Evolutionary conservation across 2,329 filamentous ascomycete genomes (phyloP).

Genomic region (Periglandula ipomoeae): DNA sequence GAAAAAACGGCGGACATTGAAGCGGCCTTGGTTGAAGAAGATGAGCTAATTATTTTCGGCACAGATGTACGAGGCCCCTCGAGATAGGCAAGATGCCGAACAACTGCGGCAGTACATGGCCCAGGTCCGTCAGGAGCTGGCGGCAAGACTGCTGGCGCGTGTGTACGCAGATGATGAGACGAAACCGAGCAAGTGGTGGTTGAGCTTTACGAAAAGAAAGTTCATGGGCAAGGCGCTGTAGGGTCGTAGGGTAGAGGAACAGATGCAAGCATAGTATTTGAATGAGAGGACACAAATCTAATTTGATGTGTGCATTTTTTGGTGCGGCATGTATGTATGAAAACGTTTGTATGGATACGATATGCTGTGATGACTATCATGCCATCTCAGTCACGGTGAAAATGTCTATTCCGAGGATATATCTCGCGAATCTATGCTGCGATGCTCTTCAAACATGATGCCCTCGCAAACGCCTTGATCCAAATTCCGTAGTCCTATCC

Average conservation of each 20-base stretch:
- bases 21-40: too few relatives aligned
- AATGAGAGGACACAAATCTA: too few relatives aligned
- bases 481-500: background rate
- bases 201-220: slow-evolving; percentile 98
- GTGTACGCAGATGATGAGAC: slow-evolving; percentile 76
- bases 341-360: too few relatives aligned
- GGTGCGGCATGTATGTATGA: too few relatives aligned
- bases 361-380: too few relatives aligned
- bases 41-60: background rate
- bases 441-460: background rate
- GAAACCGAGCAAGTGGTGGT: slow-evolving; percentile 80
- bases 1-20: too few relatives aligned
- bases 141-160: slow-evolving; percentile 68
- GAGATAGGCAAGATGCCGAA: slow-evolving; percentile 83
- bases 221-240: slow-evolving; percentile 95
- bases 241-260: slow-evolving; percentile 5
- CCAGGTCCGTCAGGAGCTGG: slow-evolving; percentile 89
- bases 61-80: slow-evolving; percentile 79
- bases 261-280: background rate
- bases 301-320: too few relatives aligned
- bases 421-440: background rate
- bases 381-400: too few relatives aligned
- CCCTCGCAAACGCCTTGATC: background rate
- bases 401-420: background rate
- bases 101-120: slow-evolving; percentile 79